phyloP scores from a whole-genome alignment of 768 basidiomycete species.

The Sarcodon aspratus region DNA sequence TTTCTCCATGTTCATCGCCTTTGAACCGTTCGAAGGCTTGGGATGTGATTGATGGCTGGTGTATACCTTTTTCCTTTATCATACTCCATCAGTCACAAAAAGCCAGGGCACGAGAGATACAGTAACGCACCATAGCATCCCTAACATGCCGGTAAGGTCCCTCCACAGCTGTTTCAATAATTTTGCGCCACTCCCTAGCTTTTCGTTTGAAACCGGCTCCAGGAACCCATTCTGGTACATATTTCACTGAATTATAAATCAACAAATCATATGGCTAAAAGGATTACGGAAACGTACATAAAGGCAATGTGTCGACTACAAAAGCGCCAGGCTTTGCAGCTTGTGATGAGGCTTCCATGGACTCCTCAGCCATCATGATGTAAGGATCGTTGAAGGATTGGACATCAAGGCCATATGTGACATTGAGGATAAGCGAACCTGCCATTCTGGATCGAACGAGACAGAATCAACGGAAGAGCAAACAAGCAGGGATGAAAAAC shows the following conservation, averaged over 20 bases:
- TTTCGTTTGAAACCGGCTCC: conserved; percentile 8
- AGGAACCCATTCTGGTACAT: conserved; percentile 12
- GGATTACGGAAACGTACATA: background rate
- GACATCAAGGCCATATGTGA: conserved; percentile 10
- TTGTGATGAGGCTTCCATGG: background rate
- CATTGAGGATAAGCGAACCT: conserved; percentile 7
- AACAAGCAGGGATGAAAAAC: background rate
- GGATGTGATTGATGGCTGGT: conserved; percentile 12
- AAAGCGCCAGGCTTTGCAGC: background rate
- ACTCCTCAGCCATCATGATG: background rate
- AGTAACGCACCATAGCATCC: conserved; percentile 21
- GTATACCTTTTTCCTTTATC: background rate
- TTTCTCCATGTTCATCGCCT: conserved; percentile 10
- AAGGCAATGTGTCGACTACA: background rate
- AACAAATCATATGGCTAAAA: background rate
- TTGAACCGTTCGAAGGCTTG: conserved; percentile 36
- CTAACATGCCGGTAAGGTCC: conserved; percentile 8
- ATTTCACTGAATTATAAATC: conserved; percentile 1
- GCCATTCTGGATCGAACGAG: conserved; percentile 6
- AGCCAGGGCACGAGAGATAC: background rate
- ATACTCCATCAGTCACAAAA: background rate
- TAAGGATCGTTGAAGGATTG: background rate
- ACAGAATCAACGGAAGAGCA: background rate
- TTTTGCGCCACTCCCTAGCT: conserved; percentile 1
- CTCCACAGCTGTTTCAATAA: conserved; percentile 4